Evolutionary conservation across 306 rosid species (phyloP).

Genomic region (Malus orientalis): DNA sequence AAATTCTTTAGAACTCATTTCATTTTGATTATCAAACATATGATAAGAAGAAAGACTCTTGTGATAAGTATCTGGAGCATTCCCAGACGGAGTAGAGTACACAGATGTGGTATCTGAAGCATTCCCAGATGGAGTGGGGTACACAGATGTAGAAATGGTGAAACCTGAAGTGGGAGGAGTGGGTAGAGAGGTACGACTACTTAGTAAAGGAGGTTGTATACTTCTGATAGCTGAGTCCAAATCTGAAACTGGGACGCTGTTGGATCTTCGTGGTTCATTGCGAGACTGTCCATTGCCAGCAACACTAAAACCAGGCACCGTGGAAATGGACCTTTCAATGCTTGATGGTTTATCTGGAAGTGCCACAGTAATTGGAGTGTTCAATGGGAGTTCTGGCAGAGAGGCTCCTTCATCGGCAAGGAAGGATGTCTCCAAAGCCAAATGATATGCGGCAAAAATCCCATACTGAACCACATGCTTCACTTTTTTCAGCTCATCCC

Average conservation of each 20-base stretch:
- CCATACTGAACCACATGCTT: conserved; percentile 96
- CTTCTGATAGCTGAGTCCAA: conserved; percentile 26
- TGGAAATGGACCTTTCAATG: conserved; percentile 80
- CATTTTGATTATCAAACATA: conserved; percentile 24
- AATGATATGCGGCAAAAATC: conserved; percentile 95
- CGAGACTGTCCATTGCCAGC: conserved; percentile 32
- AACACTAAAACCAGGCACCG: conserved; percentile 58
- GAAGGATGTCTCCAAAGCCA: conserved; percentile 95
- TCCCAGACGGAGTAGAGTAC: conserved; percentile 29
- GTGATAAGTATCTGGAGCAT: conserved; percentile 31
- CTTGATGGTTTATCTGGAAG: conserved; percentile 61
- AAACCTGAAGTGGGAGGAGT: conserved; percentile 25
- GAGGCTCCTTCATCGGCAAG: conserved; percentile 99
- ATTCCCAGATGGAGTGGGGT: conserved; percentile 30
- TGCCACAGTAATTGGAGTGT: conserved; percentile 64
- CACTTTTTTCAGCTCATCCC: conserved; percentile 80
- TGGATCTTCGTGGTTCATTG: conserved; percentile 41
- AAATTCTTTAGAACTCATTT: conserved; percentile 20
- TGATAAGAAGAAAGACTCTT: conserved; percentile 19
- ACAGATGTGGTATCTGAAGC: conserved; percentile 35
- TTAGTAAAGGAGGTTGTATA: conserved; percentile 26
- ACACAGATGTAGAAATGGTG: conserved; percentile 24
- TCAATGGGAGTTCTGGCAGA: conserved; percentile 74
- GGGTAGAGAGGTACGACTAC: conserved; percentile 30
- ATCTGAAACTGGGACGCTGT: conserved; percentile 38